A percentile compares a stretch with the other conserved stretches of the same genome.
phyloP scores from a whole-genome alignment of 2,329 filamentous ascomycete species.

The Fusarium sp. region DNA sequence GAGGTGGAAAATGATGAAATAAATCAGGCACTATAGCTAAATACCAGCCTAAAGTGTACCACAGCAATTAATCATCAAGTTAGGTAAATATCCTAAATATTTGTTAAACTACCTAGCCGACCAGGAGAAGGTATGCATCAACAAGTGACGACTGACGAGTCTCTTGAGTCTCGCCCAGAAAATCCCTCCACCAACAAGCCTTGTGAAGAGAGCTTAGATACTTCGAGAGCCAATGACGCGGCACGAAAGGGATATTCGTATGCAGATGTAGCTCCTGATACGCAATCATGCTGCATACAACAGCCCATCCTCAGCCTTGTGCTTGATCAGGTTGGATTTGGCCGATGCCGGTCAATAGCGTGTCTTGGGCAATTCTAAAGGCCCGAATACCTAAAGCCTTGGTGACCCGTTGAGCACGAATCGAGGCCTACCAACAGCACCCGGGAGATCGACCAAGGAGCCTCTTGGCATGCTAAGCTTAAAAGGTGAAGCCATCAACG shows the following conservation, averaged over 20 bases:
- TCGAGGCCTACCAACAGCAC: background rate
- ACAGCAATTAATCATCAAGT: too few relatives aligned
- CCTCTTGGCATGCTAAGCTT: slow-evolving; percentile 31
- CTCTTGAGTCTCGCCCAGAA: background rate
- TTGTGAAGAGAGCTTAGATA: too few relatives aligned
- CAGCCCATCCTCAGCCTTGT: slow-evolving; percentile 19
- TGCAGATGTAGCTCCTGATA: background rate
- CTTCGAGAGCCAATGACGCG: background rate
- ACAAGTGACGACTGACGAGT: background rate
- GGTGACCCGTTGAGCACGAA: slow-evolving; percentile 11
- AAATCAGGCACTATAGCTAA: too few relatives aligned
- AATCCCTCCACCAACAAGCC: background rate
- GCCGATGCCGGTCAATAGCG: slow-evolving; percentile 36
- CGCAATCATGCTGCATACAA: background rate
- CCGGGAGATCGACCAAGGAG: slow-evolving; percentile 29
- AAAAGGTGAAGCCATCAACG: slow-evolving; percentile 22
- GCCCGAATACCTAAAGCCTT: slow-evolving; percentile 27
- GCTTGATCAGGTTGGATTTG: slow-evolving; percentile 12
- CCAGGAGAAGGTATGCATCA: background rate
- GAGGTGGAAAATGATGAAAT: too few relatives aligned
- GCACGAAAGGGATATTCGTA: background rate
- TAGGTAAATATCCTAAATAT: too few relatives aligned
- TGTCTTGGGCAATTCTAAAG: slow-evolving; percentile 18
- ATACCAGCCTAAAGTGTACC: too few relatives aligned
- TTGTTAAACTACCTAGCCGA: too few relatives aligned